phyloP scores from a whole-genome alignment of 441 rosid species.

The Jatropha podagrica region DNA sequence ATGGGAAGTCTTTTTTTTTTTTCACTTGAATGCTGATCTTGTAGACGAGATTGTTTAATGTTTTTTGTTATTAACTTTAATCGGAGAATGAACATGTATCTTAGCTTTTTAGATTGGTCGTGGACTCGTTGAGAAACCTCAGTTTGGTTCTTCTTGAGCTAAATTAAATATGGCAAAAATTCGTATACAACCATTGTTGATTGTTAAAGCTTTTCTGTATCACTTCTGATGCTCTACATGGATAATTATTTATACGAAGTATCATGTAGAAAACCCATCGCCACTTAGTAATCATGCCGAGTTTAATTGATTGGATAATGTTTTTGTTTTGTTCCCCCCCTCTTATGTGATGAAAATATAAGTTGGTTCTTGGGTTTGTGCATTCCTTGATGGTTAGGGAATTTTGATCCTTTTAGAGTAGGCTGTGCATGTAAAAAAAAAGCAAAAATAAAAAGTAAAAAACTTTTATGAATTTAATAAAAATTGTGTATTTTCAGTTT shows the following conservation, averaged over 20 bases:
- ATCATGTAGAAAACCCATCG: not conserved
- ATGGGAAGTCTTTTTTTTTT: slow-evolving; percentile 12
- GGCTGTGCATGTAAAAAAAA: not conserved
- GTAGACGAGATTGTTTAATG: slow-evolving; percentile 12
- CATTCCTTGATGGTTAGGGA: not conserved
- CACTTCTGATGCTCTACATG: not conserved
- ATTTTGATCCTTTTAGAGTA: not conserved
- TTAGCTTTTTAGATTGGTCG: too few relatives aligned
- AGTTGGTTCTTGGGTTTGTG: not conserved
- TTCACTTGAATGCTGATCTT: slow-evolving; percentile 21
- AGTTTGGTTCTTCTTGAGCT: not conserved
- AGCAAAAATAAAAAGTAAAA: too few relatives aligned
- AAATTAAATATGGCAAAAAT: slow-evolving; percentile 1
- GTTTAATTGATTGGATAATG: not conserved
- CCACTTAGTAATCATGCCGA: not conserved
- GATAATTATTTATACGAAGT: not conserved
- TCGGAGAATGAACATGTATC: too few relatives aligned
- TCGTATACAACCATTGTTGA: not conserved
- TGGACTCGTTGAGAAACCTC: too few relatives aligned
- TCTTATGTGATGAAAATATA: not conserved
- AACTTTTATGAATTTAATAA: not conserved
- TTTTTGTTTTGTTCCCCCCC: not conserved
- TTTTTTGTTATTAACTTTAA: not conserved
- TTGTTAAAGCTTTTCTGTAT: not conserved
- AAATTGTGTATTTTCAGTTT: not conserved